Percentiles rank a stretch among this genome's conserved stretches.
Evolutionary conservation across 106 monocot species (phyloP).

Genomic region (Dioscorea alata): DNA sequence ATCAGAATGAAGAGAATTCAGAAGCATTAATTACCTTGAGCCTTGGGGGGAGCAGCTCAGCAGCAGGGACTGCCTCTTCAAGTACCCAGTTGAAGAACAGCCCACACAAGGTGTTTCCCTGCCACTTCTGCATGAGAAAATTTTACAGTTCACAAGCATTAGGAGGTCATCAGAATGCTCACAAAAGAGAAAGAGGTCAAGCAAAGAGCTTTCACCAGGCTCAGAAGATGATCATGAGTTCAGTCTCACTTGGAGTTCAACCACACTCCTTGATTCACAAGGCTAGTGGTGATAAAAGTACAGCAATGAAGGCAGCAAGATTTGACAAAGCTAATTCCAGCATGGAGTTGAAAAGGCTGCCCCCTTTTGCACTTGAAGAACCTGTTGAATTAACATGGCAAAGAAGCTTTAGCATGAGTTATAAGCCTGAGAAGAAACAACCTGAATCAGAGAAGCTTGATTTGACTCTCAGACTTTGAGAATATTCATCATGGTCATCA

Average conservation of each 20-base stretch:
- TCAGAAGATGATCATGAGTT: constrained; percentile 22
- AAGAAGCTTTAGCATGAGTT: constrained; percentile 25
- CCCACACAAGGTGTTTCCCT: constrained; percentile 58
- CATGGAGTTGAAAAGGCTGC: constrained; percentile 7
- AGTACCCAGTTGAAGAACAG: not conserved
- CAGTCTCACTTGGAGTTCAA: constrained; percentile 26
- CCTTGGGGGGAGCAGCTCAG: constrained; percentile 19
- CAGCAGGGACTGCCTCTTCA: constrained; percentile 6
- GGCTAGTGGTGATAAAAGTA: constrained; percentile 13
- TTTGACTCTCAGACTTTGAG: constrained; percentile 48
- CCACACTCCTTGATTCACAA: constrained; percentile 36
- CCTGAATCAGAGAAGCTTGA: constrained; percentile 36
- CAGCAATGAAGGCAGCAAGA: constrained; percentile 10
- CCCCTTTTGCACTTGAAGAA: constrained; percentile 22
- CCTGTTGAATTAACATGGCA: constrained; percentile 36
- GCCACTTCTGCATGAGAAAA: constrained; percentile 82
- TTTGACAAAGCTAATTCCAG: constrained; percentile 8
- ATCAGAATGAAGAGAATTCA: constrained; percentile 7
- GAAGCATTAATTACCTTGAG: constrained; percentile 36
- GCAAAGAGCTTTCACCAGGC: constrained; percentile 37
- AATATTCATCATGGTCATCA: not conserved
- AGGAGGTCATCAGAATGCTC: constrained; percentile 82
- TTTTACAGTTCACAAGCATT: constrained; percentile 79
- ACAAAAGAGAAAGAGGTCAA: constrained; percentile 70
- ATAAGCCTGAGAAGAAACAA: constrained; percentile 18